Evolutionary conservation across 2,329 filamentous ascomycete species (phyloP).

Genomic region (Fusarium sarcochroum): DNA sequence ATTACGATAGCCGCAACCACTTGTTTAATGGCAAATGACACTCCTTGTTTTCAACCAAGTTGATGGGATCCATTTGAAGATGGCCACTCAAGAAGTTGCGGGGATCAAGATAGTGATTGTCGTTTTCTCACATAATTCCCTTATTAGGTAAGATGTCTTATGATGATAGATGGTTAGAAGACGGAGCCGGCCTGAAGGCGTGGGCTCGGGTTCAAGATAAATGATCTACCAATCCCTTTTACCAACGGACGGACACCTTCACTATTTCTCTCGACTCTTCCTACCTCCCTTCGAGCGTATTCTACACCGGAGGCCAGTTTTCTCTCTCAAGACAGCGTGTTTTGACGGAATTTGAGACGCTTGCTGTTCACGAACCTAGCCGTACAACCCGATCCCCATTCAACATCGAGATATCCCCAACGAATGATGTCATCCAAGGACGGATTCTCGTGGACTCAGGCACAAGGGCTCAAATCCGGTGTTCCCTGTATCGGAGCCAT

Average conservation of each 20-base stretch:
- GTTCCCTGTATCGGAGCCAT: slow-evolving; percentile 52
- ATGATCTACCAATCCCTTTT: neutral
- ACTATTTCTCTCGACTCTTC: too few species aligned
- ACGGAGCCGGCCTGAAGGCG: neutral
- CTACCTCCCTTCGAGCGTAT: too few species aligned
- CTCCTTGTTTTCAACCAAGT: neutral
- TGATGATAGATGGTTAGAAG: neutral
- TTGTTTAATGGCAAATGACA: too few species aligned
- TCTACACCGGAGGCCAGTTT: too few species aligned
- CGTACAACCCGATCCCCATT: too few species aligned
- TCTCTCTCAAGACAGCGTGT: neutral
- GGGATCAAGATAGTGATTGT: neutral
- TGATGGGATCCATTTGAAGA: neutral
- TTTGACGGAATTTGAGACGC: too few species aligned
- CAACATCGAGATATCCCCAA: too few species aligned
- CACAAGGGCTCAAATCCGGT: slow-evolving; percentile 49
- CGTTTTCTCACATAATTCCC: slow-evolving; percentile 17
- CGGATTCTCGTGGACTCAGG: slow-evolving; percentile 51
- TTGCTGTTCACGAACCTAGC: neutral
- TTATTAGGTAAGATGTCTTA: neutral
- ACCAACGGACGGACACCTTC: too few species aligned
- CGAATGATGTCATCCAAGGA: slow-evolving; percentile 49
- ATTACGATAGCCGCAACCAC: neutral
- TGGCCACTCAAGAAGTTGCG: neutral
- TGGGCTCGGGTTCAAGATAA: neutral